These are phyloP conservation scores for Nannochloris sp. DNA, from an alignment of 139 green algal genomes.

Conservation along the genomic window DNA sequence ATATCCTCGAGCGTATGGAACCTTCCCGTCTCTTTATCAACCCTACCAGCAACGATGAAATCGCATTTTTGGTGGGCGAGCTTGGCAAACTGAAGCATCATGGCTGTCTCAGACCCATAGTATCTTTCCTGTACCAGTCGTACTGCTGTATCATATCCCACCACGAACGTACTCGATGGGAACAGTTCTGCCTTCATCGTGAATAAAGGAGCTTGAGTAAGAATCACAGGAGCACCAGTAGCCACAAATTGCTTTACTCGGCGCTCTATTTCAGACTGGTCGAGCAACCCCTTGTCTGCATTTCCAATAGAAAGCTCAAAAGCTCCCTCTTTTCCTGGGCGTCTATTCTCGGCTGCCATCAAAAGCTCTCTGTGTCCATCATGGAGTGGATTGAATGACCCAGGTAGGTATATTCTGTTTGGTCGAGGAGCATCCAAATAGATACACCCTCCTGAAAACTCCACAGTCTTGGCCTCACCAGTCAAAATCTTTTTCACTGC, in stretches of 20 bases:
- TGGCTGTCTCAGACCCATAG: constrained; percentile 46
- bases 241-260: constrained; percentile 68
- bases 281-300: constrained; percentile 79
- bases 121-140: constrained; percentile 69
- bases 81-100: constrained; percentile 45
- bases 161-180: constrained; percentile 48
- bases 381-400: constrained; percentile 90
- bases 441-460: constrained; percentile 50
- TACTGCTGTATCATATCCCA: constrained; percentile 74
- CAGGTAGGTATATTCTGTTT: constrained; percentile 60
- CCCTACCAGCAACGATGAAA: constrained; percentile 63
- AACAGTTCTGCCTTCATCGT: constrained; percentile 67
- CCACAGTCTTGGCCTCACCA: constrained; percentile 42
- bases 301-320: constrained; percentile 84
- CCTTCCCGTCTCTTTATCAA: constrained; percentile 12
- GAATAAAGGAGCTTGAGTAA: constrained; percentile 69
- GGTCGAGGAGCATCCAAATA: constrained; percentile 51
- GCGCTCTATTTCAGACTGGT: constrained; percentile 37
- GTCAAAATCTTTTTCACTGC: constrained; percentile 37
- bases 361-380: constrained; percentile 61
- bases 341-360: background rate
- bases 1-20: constrained; percentile 57
- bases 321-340: constrained; percentile 17
- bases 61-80: constrained; percentile 40
- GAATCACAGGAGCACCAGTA: constrained; percentile 48